Base-by-base conservation (phyloP, 2,329 filamentous ascomycete genomes). In the Rosellinia necatrix region DNA sequence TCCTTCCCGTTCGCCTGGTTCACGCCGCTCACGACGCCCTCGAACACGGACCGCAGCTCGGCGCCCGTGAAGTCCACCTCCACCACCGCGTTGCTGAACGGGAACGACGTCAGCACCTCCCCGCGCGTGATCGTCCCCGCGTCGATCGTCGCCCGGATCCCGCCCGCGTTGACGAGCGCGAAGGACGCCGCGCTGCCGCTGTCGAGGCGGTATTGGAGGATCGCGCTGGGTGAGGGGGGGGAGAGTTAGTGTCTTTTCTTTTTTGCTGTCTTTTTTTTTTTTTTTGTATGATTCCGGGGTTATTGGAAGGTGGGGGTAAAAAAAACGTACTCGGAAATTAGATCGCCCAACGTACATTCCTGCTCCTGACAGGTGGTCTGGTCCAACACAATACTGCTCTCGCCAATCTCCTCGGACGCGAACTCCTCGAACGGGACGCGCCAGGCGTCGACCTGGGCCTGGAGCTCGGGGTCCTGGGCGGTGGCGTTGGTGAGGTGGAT, bases 401-500 rank as follows among this genome's bases (percentile, higher is more conserved):
- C 68, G 22, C 85, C 85, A 2, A 88, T 72, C n/a, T 81, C 78
- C 66, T 86, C 75, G 27, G 75, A 76, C 7, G 82, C 79, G 54
- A 81, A 87, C 49, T 76, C 75, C 61, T 87, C 83, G 60, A 88
- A 88, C 0, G 85, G 84, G 0, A 66, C 74, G 22, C 82, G 75
- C 85, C 85, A 88, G 22, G 71, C 73, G 6, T 81, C 71, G 57
- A 88, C 79, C 68, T 87, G 77, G 5, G 73, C 73, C 72, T 88
- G 81, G 0, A 88, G 77, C 1, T 69, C 75, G 8, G 74, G 66
- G 52, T 88, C 85, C 67, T 84, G 80, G 48, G 74, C 70, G 1
- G 83, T 88, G 3, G 76, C 72, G 71, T 88, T 87, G 70, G 81
- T 84, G 50, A 88, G 72, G 65, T 86, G 84, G 62, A 88, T 82